Percentiles rank a stretch among this genome's conserved stretches.
Conservation (phyloP, 108 stramenopile species). For the Nitzschia sp. region DNA sequence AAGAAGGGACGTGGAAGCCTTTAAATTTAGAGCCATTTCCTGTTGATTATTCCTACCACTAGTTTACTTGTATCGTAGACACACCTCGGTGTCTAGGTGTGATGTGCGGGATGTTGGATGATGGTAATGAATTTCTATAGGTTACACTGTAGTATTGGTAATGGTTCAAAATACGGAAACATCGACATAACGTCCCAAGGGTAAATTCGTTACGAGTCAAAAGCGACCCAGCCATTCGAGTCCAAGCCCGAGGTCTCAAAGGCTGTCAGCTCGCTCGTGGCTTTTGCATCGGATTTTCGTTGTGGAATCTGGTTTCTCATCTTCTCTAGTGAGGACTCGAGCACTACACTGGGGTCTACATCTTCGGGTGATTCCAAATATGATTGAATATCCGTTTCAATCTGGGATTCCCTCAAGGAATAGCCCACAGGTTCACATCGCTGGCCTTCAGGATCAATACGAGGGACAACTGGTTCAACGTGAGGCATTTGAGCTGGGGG, state of each 20-base stretch:
- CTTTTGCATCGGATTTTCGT: too few relatives aligned
- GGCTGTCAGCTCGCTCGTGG: neutral
- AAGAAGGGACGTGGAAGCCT: constrained; percentile 86
- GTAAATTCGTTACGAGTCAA: neutral
- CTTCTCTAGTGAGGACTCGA: constrained; percentile 1
- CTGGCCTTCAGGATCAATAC: neutral
- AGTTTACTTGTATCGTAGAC: too few relatives aligned
- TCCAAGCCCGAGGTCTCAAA: constrained; percentile 4
- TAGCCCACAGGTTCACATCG: neutral
- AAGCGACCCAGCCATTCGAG: constrained; percentile 14
- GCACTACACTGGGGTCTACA: constrained; percentile 1
- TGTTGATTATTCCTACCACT: too few relatives aligned
- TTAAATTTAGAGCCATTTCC: constrained; percentile 5
- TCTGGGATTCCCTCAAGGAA: neutral
- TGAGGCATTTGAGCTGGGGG: neutral
- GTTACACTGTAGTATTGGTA: too few relatives aligned
- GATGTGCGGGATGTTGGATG: too few relatives aligned
- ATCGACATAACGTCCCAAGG: too few relatives aligned
- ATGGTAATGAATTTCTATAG: too few relatives aligned
- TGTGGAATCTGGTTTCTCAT: neutral
- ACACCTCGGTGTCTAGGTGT: too few relatives aligned
- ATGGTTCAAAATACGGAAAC: too few relatives aligned
- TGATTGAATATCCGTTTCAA: constrained; percentile 7
- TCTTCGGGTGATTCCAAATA: constrained; percentile 12
- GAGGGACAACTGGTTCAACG: neutral